Conservation (phyloP, 805 yeast genomes). For the Sugiyamaella lignohabitans region DNA sequence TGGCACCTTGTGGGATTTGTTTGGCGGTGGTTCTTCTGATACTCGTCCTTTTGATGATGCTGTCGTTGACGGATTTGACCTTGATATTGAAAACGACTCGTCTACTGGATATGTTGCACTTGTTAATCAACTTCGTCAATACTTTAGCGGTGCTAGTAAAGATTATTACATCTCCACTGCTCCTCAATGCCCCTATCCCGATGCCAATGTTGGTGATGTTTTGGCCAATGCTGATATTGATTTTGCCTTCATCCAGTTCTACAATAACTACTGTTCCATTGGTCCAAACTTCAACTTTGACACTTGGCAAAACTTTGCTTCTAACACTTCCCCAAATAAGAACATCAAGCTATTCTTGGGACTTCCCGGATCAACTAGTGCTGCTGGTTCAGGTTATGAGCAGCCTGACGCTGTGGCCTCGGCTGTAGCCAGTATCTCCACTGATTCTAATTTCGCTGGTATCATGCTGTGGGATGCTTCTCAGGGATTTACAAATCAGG, state of each 20-base stretch:
- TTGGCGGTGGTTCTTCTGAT: constrained; percentile 43
- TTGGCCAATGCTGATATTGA: constrained; percentile 66
- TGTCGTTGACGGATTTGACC: constrained; percentile 77
- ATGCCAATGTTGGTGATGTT: constrained; percentile 57
- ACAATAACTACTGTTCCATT: constrained; percentile 62
- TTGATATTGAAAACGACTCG: constrained; percentile 58
- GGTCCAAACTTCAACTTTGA: constrained; percentile 53
- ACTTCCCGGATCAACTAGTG: constrained; percentile 54
- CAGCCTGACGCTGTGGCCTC: constrained; percentile 33
- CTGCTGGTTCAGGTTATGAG: constrained; percentile 51
- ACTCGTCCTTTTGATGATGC: constrained; percentile 61
- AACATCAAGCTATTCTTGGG: constrained; percentile 69
- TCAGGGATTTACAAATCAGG: constrained; percentile 45
- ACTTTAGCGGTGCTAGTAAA: constrained; percentile 46
- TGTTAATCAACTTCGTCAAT: constrained; percentile 44
- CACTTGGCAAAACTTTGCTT: constrained; percentile 65
- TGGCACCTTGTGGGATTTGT: constrained; percentile 44
- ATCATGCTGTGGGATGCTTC: constrained; percentile 85
- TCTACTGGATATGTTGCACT: constrained; percentile 62
- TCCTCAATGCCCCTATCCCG: constrained; percentile 89
- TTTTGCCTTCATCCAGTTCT: constrained; percentile 80
- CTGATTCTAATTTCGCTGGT: constrained; percentile 47
- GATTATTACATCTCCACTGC: constrained; percentile 76
- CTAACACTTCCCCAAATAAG: constrained; percentile 53
- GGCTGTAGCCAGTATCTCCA: constrained; percentile 22